These are phyloP conservation scores for Colletotrichum liaoningense DNA, from an alignment of 2,329 filamentous ascomycete species.

Conservation along the genomic window DNA sequence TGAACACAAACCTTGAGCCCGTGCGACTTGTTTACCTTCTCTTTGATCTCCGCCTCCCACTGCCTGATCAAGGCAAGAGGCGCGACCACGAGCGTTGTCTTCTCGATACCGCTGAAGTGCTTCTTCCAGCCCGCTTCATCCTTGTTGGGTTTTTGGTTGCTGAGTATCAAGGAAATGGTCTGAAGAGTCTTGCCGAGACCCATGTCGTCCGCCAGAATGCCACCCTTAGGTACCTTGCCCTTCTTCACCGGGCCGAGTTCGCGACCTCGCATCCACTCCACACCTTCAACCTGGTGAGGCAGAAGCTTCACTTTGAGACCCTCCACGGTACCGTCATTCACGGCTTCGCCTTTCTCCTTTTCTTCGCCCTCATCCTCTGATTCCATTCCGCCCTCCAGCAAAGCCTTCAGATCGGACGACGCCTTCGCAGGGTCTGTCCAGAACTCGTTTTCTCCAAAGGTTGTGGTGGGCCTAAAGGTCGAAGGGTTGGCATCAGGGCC, in stretches of 20 bases:
- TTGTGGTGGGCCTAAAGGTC: slow-evolving; percentile 45
- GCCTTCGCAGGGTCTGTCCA: slow-evolving; percentile 80
- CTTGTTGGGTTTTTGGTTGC: slow-evolving; percentile 77
- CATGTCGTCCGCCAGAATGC: slow-evolving; percentile 97
- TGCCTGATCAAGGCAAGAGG: slow-evolving; percentile 95
- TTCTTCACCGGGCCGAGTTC: slow-evolving; percentile 89
- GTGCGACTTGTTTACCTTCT: slow-evolving; percentile 78
- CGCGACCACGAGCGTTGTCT: slow-evolving; percentile 90
- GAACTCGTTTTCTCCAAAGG: slow-evolving; percentile 58
- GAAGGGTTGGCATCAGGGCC: slow-evolving; percentile 42
- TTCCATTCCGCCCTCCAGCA: slow-evolving; percentile 85
- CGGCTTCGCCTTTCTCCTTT: slow-evolving; percentile 42
- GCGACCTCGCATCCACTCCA: slow-evolving; percentile 94
- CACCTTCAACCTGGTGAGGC: slow-evolving; percentile 93
- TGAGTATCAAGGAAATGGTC: slow-evolving; percentile 88
- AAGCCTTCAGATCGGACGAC: slow-evolving; percentile 80
- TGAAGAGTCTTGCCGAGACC: slow-evolving; percentile 97
- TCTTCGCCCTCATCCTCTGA: slow-evolving; percentile 72
- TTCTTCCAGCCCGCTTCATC: slow-evolving; percentile 73
- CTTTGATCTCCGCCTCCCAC: slow-evolving; percentile 93
- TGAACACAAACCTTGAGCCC: slow-evolving; percentile 87
- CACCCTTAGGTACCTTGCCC: slow-evolving; percentile 86
- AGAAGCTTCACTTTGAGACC: slow-evolving; percentile 90
- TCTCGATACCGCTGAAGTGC: slow-evolving; percentile 75
- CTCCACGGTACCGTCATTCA: slow-evolving; percentile 69